A percentile compares a stretch with the other conserved stretches of the same genome.
Conservation (phyloP, 352 stramenopile genomes). For the Phytophthora litchii region DNA sequence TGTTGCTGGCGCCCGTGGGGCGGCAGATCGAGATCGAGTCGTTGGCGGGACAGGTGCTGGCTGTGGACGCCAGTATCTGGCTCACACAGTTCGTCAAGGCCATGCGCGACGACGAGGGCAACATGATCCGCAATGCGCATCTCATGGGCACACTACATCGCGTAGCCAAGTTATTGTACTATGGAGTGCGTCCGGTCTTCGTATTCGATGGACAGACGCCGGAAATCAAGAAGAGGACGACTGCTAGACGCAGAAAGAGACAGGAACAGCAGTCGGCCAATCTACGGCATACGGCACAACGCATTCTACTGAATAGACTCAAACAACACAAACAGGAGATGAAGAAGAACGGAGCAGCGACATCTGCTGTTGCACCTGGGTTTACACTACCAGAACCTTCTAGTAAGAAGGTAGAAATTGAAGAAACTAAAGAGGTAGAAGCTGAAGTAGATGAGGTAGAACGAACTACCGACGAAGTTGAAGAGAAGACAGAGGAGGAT, state of each 20-base stretch:
- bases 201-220: conserved; percentile 99
- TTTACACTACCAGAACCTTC: conserved; percentile 52
- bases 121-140: conserved; percentile 95
- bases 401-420: conserved; percentile 7
- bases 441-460: too few relatives aligned
- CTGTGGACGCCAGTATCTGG: conserved; percentile 99
- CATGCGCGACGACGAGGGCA: conserved; percentile 95
- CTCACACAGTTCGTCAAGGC: conserved; percentile 99
- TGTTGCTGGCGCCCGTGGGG: conserved; percentile 95
- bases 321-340: conserved; percentile 66
- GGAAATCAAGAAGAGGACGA: conserved; percentile 94
- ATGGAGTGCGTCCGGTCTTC: conserved; percentile 97
- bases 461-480: background rate
- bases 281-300: conserved; percentile 93
- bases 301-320: conserved; percentile 93
- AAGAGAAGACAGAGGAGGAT: conserved; percentile 21
- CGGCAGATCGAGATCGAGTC: conserved; percentile 98
- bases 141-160: conserved; percentile 94
- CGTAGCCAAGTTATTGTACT: conserved; percentile 95
- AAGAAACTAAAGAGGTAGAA: conserved; percentile 7
- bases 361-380: conserved; percentile 52
- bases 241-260: conserved; percentile 60
- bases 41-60: conserved; percentile 94
- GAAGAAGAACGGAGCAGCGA: conserved; percentile 56
- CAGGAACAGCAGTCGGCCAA: conserved; percentile 81